Evolutionary conservation across 257 asterid species (phyloP), one percentile per base, ranked within the genome.

Genomic region (Solanum ahanhuiri): DNA sequence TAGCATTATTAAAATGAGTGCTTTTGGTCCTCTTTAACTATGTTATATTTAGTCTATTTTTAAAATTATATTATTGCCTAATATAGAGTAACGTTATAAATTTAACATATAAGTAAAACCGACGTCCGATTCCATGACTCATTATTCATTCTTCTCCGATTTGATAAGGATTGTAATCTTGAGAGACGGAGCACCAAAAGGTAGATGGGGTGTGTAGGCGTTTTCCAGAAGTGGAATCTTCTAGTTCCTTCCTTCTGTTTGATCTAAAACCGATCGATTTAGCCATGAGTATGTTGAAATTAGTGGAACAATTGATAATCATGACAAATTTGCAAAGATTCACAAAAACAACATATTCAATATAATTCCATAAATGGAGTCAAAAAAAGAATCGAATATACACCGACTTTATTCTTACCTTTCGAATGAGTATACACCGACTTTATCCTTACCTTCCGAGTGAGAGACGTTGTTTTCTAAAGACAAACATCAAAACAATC

Each of bases 51-150:
- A 10, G 18, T 20, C 2, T 8, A 72, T 72, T 20, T 71, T 34
- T 35, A 20, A 35, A 35, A 35, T 6, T 20, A 72, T 20, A 22
- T 72, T 20, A 34, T 5, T 4, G 9, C 41, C 18, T 9, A 10
- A 72, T 34, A 72, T 5, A 18, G 5, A 34, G 9, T 9, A 34
- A 34, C 9, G 39, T 9, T 72, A 35, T 6, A 20, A 72, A 7
- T 2, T 34, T 35, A 34, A 72, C 5, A 9, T 35, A 71, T 18
- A 18, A 20, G 28, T 22, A 58, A 58, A 12, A 9, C 0, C 0
- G 3, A 9, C 1, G 14, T 0, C 3, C 1, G 0, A 60, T 60
- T 60, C 3, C 1, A 3, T 0, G 3, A 22, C 1, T n/a, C 6
- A n/a, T 9, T n/a, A 60, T 23, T 60, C 1, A 60, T 60, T n/a